Conservation (phyloP, 495 filamentous ascomycete genomes). For the Lindgomyces ingoldianus region DNA sequence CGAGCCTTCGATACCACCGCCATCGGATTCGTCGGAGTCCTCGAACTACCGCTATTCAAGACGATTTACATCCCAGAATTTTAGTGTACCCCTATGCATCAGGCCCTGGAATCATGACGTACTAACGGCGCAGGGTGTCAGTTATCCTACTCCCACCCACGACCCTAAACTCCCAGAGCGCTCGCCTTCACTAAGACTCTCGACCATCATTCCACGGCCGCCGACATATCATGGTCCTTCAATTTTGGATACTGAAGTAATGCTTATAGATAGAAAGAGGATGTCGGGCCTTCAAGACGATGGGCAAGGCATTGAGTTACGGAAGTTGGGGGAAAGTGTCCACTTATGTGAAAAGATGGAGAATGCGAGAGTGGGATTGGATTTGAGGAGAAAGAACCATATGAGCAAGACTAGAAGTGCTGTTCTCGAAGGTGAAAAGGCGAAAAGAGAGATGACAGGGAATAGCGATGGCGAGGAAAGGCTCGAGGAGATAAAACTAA, state of each 20-base stretch:
- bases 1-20: background rate
- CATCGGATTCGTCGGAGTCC: too few relatives aligned
- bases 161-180: background rate
- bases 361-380: background rate
- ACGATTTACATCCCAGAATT: background rate
- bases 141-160: background rate
- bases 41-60: background rate
- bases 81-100: background rate
- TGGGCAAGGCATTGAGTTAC: background rate
- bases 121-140: background rate
- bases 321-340: background rate
- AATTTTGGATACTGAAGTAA: background rate
- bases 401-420: too few relatives aligned
- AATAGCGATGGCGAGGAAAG: too few relatives aligned
- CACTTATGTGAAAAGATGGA: background rate
- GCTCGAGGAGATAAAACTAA: too few relatives aligned
- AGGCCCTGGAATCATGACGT: background rate
- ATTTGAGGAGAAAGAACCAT: too few relatives aligned
- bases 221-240: background rate
- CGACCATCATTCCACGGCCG: background rate
- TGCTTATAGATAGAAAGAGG: background rate
- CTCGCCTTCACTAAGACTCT: background rate
- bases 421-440: too few relatives aligned
- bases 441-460: too few relatives aligned
- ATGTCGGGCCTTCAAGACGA: background rate